Percentiles rank a stretch among this genome's conserved stretches.
These are phyloP conservation scores for Uncinocarpus reesii DNA, from an alignment of 2,329 filamentous ascomycete genomes.

Conservation along the genomic window DNA sequence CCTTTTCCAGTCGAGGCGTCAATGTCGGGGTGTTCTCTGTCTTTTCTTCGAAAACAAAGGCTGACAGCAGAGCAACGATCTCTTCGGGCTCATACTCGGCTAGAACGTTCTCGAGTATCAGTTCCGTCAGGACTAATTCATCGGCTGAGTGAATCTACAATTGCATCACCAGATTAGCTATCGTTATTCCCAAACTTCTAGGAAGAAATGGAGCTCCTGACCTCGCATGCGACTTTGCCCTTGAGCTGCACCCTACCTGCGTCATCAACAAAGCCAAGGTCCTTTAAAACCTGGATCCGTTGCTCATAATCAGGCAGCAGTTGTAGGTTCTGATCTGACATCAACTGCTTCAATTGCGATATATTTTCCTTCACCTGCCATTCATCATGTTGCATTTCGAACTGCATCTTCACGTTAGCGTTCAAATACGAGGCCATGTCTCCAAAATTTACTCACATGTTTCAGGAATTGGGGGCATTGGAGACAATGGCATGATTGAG, in stretches of 20 bases:
- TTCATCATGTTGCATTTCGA: slow-evolving; percentile 91
- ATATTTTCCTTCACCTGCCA: slow-evolving; percentile 96
- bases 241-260: slow-evolving; percentile 84
- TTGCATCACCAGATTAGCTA: slow-evolving; percentile 10
- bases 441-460: slow-evolving; percentile 55
- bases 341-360: slow-evolving; percentile 68
- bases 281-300: slow-evolving; percentile 79
- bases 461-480: slow-evolving; percentile 71
- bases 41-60: slow-evolving; percentile 97
- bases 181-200: background rate
- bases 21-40: slow-evolving; percentile 71
- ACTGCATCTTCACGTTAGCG: slow-evolving; percentile 41
- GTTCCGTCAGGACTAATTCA: slow-evolving; percentile 88
- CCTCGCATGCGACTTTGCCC: slow-evolving; percentile 93
- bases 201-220: slow-evolving; percentile 21
- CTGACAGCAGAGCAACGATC: slow-evolving; percentile 84
- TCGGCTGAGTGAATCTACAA: slow-evolving; percentile 78
- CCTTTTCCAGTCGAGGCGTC: slow-evolving; percentile 69
- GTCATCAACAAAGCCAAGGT: slow-evolving; percentile 84
- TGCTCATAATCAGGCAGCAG: slow-evolving; percentile 95
- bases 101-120: slow-evolving; percentile 92
- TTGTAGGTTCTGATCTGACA: slow-evolving; percentile 94
- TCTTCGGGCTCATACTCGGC: slow-evolving; percentile 93
- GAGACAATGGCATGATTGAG: slow-evolving; percentile 56
- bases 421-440: background rate